phyloP scores from a whole-genome alignment of 176 grass and related monocot genomes.

The Oryza meridionalis region DNA sequence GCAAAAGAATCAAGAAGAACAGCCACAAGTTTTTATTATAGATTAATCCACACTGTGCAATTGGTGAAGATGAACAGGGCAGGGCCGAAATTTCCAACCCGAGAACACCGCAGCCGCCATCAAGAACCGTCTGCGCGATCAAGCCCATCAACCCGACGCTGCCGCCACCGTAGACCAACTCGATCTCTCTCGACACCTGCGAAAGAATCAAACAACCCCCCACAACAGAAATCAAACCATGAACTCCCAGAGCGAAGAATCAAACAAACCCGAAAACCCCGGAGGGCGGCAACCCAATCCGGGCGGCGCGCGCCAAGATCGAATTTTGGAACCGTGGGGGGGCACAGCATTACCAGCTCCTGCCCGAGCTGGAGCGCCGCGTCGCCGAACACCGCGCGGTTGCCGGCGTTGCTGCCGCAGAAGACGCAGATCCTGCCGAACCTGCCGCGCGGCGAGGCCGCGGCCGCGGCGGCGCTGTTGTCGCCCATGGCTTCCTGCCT shows the following conservation, averaged over 20 bases:
- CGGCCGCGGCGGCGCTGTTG: slow-evolving; percentile 16
- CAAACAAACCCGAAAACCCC: neutral
- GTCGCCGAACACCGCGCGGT: slow-evolving; percentile 75
- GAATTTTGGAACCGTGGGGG: slow-evolving; percentile 6
- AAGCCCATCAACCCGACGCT: slow-evolving; percentile 96
- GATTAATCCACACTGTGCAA: neutral
- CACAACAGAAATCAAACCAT: slow-evolving; percentile 17
- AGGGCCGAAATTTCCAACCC: slow-evolving; percentile 44
- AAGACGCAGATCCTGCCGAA: slow-evolving; percentile 95
- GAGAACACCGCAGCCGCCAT: slow-evolving; percentile 85
- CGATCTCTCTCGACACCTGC: slow-evolving; percentile 73
- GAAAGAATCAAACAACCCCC: neutral
- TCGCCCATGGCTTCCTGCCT: slow-evolving; percentile 38
- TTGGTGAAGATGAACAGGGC: neutral
- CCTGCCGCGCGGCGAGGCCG: slow-evolving; percentile 42
- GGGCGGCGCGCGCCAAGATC: neutral
- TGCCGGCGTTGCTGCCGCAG: slow-evolving; percentile 94
- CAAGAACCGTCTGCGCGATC: slow-evolving; percentile 84
- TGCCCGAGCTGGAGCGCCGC: slow-evolving; percentile 87
- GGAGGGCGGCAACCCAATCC: neutral
- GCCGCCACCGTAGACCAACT: slow-evolving; percentile 96
- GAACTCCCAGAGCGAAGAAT: neutral
- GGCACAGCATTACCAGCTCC: slow-evolving; percentile 64
- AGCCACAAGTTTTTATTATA: neutral
- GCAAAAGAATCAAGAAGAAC: slow-evolving; percentile 35